These are phyloP conservation scores for Phytopythium kandeliae DNA, from an alignment of 352 stramenopile species.

Conservation along the genomic window DNA sequence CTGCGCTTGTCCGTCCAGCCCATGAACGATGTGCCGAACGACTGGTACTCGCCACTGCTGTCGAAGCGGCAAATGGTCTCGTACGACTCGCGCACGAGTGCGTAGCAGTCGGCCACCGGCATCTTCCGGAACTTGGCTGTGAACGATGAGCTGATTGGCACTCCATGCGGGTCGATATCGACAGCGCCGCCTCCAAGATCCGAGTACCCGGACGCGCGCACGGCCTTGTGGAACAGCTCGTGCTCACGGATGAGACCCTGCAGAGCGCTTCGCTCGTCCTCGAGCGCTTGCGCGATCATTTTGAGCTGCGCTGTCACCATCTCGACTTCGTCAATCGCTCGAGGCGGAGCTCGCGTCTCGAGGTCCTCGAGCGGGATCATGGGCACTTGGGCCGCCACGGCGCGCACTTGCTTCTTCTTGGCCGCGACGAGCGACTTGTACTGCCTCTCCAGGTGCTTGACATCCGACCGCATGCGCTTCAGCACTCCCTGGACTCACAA, in stretches of 20 bases:
- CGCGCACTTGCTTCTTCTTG: slow-evolving; percentile 15
- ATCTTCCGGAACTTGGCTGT: slow-evolving; percentile 13
- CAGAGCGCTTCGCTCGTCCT: slow-evolving; percentile 34
- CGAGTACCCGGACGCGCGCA: slow-evolving; percentile 13
- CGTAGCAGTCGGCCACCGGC: slow-evolving; percentile 26
- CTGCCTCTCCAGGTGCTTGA: slow-evolving; percentile 38
- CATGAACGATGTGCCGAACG: slow-evolving; percentile 40
- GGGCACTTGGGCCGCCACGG: slow-evolving; percentile 2
- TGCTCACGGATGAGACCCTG: slow-evolving; percentile 23
- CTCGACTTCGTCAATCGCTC: slow-evolving; percentile 9
- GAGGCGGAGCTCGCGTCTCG: background rate
- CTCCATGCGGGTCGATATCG: slow-evolving; percentile 11
- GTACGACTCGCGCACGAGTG: slow-evolving; percentile 53
- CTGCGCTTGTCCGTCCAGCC: slow-evolving; percentile 50
- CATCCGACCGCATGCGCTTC: slow-evolving; percentile 40
- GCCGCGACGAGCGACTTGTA: slow-evolving; percentile 25
- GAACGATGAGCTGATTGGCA: slow-evolving; percentile 35
- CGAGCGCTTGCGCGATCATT: slow-evolving; percentile 28
- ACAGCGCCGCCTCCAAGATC: slow-evolving; percentile 3
- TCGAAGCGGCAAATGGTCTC: slow-evolving; percentile 43
- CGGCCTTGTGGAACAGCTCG: slow-evolving; percentile 24
- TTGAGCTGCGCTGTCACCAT: slow-evolving; percentile 28
- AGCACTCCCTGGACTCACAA: slow-evolving; percentile 20
- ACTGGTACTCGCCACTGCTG: slow-evolving; percentile 23
- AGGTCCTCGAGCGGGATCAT: slow-evolving; percentile 9